phyloP scores from a whole-genome alignment of 202 grass and related monocot species.

The Cymbopogon flexuosus region DNA sequence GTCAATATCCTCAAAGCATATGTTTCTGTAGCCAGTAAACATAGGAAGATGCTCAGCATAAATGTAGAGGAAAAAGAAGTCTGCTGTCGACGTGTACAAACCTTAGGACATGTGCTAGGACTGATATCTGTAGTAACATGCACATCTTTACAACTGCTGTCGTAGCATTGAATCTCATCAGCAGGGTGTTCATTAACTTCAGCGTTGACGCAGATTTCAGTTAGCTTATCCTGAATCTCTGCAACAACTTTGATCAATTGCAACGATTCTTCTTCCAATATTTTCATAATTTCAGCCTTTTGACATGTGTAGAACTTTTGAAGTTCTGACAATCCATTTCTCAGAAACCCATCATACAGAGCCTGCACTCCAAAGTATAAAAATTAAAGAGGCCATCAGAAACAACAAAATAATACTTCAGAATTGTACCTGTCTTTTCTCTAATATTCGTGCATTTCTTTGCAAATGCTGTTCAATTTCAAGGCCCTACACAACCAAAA shows the following conservation, averaged over 20 bases:
- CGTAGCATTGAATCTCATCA: slow-evolving; percentile 40
- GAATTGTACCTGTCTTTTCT: slow-evolving; percentile 63
- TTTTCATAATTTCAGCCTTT: slow-evolving; percentile 62
- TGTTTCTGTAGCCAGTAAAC: background rate
- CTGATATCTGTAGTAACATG: slow-evolving; percentile 58
- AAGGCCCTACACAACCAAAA: slow-evolving; percentile 58
- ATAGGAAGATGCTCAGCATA: slow-evolving; percentile 22
- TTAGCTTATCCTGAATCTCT: slow-evolving; percentile 62
- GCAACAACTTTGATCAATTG: slow-evolving; percentile 38
- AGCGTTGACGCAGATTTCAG: slow-evolving; percentile 36
- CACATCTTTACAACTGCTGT: slow-evolving; percentile 73
- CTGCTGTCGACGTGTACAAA: slow-evolving; percentile 27
- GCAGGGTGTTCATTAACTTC: slow-evolving; percentile 29
- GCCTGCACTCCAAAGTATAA: slow-evolving; percentile 44
- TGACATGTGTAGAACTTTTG: slow-evolving; percentile 39
- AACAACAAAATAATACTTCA: slow-evolving; percentile 18
- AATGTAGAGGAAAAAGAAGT: slow-evolving; percentile 6
- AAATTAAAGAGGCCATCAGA: slow-evolving; percentile 17
- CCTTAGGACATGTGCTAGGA: slow-evolving; percentile 40
- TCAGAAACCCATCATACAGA: slow-evolving; percentile 51
- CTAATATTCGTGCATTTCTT: slow-evolving; percentile 57
- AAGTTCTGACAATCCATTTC: slow-evolving; percentile 49
- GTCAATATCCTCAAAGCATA: background rate
- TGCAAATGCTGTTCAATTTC: slow-evolving; percentile 86
- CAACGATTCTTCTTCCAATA: slow-evolving; percentile 76